Evolutionary conservation across 495 filamentous ascomycete genomes (phyloP).

Genomic region (Echria macrotheca): DNA sequence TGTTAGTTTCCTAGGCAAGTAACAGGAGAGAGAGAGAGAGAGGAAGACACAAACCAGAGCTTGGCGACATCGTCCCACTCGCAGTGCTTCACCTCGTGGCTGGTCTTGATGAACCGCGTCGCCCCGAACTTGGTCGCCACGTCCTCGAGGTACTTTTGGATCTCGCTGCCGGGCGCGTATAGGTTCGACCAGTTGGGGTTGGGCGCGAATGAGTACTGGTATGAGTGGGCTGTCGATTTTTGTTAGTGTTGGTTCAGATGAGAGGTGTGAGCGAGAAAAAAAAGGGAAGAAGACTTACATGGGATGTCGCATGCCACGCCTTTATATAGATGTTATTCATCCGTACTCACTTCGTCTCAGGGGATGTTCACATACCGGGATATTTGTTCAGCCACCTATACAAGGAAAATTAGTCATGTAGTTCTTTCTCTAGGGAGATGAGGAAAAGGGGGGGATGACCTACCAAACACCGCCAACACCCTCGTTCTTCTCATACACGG

Average conservation of each 20-base stretch:
- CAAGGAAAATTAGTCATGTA: too few species aligned
- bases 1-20: neutral
- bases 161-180: conserved; percentile 60
- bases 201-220: conserved; percentile 64
- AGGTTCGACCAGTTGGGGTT: conserved; percentile 59
- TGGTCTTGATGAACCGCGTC: conserved; percentile 40
- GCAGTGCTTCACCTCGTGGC: conserved; percentile 33
- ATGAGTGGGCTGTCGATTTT: conserved; percentile 38
- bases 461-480: conserved; percentile 40
- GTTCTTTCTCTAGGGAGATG: neutral
- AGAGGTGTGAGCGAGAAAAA: too few species aligned
- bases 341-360: too few species aligned
- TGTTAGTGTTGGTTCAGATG: neutral
- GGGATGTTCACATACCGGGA: conserved; percentile 31
- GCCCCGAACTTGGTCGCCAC: conserved; percentile 57
- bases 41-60: conserved; percentile 48
- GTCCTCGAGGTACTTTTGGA: conserved; percentile 53
- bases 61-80: conserved; percentile 51
- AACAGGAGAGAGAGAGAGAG: too few species aligned
- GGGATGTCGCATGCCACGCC: conserved; percentile 43
- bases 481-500: conserved; percentile 41
- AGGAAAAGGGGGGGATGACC: neutral
- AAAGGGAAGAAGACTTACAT: too few species aligned
- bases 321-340: too few species aligned
- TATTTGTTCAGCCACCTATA: conserved; percentile 39